Evolutionary conservation across 2,329 filamentous ascomycete genomes (phyloP).

Genomic region (Microcyclospora pomicola): DNA sequence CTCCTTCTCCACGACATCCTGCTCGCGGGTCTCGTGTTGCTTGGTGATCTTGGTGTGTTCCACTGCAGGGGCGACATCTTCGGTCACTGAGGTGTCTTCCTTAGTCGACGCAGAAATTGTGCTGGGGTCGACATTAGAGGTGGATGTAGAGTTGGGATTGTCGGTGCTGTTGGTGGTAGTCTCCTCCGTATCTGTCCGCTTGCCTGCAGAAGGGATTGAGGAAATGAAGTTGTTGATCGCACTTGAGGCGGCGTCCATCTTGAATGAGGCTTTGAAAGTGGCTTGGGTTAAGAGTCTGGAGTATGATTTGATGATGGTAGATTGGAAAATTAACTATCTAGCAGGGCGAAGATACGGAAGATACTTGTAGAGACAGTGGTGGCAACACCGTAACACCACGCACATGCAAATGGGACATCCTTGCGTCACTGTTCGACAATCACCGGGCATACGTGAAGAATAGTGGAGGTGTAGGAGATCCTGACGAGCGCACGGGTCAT

Average conservation of each 20-base stretch:
- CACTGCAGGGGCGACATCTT: slow-evolving; percentile 9
- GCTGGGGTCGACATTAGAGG: not conserved
- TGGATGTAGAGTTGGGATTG: not conserved
- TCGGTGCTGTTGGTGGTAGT: not conserved
- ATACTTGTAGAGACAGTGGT: too few relatives aligned
- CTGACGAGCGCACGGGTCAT: too few relatives aligned
- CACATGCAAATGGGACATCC: too few relatives aligned
- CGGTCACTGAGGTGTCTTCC: not conserved
- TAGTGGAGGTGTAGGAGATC: too few relatives aligned
- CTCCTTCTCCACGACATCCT: slow-evolving; percentile 7
- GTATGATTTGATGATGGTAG: too few relatives aligned
- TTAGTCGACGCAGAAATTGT: not conserved
- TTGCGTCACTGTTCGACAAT: too few relatives aligned
- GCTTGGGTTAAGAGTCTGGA: too few relatives aligned
- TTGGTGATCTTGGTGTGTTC: slow-evolving; percentile 9
- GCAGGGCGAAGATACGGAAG: too few relatives aligned
- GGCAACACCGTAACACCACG: too few relatives aligned
- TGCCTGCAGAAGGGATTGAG: not conserved
- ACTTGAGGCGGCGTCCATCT: slow-evolving; percentile 5
- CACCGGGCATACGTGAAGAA: too few relatives aligned
- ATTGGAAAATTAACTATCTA: too few relatives aligned
- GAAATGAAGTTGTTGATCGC: slow-evolving; percentile 5
- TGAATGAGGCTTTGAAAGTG: not conserved
- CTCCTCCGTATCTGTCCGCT: not conserved
- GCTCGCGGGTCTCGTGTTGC: slow-evolving; percentile 6